phyloP scores from a whole-genome alignment of 2,329 filamentous ascomycete species.

The Aspergillus eucalypticola region DNA sequence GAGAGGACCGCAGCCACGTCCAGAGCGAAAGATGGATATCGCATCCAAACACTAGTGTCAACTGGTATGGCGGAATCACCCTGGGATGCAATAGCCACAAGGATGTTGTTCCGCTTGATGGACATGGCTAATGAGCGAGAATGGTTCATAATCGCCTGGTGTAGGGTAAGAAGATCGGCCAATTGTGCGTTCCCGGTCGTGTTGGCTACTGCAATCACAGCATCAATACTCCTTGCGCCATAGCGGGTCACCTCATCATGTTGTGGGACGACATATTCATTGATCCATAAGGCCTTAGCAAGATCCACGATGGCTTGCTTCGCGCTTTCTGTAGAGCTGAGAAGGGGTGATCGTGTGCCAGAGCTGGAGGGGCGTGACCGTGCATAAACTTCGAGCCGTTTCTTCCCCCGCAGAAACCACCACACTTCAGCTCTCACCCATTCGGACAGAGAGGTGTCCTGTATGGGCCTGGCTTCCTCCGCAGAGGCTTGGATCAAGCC shows the following conservation, averaged over 20 bases:
- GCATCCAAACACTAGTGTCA: constrained; percentile 78
- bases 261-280: constrained; percentile 41
- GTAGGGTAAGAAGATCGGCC: constrained; percentile 50
- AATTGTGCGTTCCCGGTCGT: constrained; percentile 48
- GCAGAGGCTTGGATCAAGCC: constrained; percentile 76
- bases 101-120: constrained; percentile 79
- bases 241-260: constrained; percentile 44
- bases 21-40: constrained; percentile 71
- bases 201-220: constrained; percentile 42
- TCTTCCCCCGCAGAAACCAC: constrained; percentile 87
- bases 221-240: constrained; percentile 41
- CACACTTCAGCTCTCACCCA: constrained; percentile 74
- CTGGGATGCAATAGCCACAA: constrained; percentile 64
- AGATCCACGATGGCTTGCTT: constrained; percentile 84
- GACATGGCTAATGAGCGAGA: constrained; percentile 75
- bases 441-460: constrained; percentile 63
- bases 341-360: constrained; percentile 50
- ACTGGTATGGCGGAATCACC: constrained; percentile 72
- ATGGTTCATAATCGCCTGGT: constrained; percentile 61
- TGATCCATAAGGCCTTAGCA: constrained; percentile 84
- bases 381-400: constrained; percentile 71
- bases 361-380: constrained; percentile 61
- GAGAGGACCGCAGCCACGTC: constrained; percentile 71
- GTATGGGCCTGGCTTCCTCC: constrained; percentile 68
- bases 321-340: constrained; percentile 45